Conservation (phyloP, 2,329 filamentous ascomycete species). For the Aspergillus sp. region DNA sequence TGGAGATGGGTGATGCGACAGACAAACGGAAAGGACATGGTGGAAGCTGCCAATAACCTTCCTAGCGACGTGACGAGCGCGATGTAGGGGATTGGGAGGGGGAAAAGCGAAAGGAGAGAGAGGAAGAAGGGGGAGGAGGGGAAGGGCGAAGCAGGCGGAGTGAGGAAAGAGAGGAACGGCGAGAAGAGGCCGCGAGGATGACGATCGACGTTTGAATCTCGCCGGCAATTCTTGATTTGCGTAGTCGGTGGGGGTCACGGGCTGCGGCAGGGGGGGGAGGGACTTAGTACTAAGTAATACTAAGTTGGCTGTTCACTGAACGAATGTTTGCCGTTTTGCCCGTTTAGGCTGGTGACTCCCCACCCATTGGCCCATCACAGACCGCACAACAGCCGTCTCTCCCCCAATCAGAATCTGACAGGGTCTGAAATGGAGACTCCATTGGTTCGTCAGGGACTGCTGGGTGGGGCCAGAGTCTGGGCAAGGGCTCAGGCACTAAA, state of each 20-base stretch:
- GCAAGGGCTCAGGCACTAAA: slow-evolving; percentile 8
- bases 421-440: too few species aligned
- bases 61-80: not conserved
- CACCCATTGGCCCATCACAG: not conserved
- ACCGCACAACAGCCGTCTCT: not conserved
- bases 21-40: slow-evolving; percentile 2
- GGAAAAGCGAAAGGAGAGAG: not conserved
- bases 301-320: too few species aligned
- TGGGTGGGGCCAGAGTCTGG: not conserved
- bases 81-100: not conserved
- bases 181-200: not conserved
- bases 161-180: not conserved
- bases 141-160: not conserved
- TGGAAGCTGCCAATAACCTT: not conserved
- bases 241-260: slow-evolving; percentile 3
- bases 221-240: slow-evolving; percentile 7
- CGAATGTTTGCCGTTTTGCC: not conserved
- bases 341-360: not conserved
- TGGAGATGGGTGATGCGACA: not conserved
- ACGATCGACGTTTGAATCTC: slow-evolving; percentile 6
- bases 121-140: not conserved
- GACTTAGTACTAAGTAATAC: too few species aligned
- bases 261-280: not conserved
- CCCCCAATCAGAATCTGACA: slow-evolving; percentile 1
- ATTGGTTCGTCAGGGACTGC: not conserved